Percentiles rank a stretch among this genome's conserved stretches.
Conservation (phyloP, 768 basidiomycete genomes). For the Coprinopsis strossmayeri region DNA sequence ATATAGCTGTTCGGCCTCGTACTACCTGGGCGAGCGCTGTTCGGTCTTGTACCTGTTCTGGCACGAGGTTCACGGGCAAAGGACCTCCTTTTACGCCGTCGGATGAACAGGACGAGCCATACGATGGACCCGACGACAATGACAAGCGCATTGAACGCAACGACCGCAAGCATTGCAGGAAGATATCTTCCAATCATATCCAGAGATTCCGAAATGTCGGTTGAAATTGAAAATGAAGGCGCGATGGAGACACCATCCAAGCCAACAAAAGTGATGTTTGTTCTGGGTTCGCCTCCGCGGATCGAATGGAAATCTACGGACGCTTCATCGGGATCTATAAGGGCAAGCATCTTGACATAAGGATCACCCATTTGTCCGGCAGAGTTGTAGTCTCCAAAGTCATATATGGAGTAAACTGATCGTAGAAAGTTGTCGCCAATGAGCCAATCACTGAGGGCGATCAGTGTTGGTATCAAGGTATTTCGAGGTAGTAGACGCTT, state of each 20-base stretch:
- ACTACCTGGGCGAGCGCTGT: constrained; percentile 36
- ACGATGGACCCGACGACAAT: constrained; percentile 50
- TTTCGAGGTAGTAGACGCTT: too few species aligned
- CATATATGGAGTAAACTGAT: constrained; percentile 76
- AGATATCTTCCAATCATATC: constrained; percentile 58
- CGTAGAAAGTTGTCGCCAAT: constrained; percentile 81
- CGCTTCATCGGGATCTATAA: constrained; percentile 63
- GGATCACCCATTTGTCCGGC: constrained; percentile 66
- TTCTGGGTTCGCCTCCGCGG: constrained; percentile 59
- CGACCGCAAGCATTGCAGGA: constrained; percentile 68
- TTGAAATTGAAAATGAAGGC: constrained; percentile 48
- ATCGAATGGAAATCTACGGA: constrained; percentile 61
- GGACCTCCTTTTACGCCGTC: constrained; percentile 32
- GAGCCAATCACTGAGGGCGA: constrained; percentile 82
- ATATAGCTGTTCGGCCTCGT: constrained; percentile 34
- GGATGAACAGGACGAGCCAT: constrained; percentile 49
- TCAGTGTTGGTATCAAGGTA: too few species aligned
- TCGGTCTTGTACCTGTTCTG: constrained; percentile 30
- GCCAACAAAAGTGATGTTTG: constrained; percentile 64
- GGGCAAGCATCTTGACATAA: constrained; percentile 67
- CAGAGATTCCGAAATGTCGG: constrained; percentile 51
- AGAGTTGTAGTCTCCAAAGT: constrained; percentile 73
- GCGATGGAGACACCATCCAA: constrained; percentile 35
- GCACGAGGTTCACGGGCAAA: constrained; percentile 25
- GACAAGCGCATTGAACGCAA: constrained; percentile 73